A percentile compares a stretch with the other conserved stretches of the same genome.
These are phyloP conservation scores for Xylaria sp. DNA, from an alignment of 2,329 filamentous ascomycete species.

Conservation along the genomic window DNA sequence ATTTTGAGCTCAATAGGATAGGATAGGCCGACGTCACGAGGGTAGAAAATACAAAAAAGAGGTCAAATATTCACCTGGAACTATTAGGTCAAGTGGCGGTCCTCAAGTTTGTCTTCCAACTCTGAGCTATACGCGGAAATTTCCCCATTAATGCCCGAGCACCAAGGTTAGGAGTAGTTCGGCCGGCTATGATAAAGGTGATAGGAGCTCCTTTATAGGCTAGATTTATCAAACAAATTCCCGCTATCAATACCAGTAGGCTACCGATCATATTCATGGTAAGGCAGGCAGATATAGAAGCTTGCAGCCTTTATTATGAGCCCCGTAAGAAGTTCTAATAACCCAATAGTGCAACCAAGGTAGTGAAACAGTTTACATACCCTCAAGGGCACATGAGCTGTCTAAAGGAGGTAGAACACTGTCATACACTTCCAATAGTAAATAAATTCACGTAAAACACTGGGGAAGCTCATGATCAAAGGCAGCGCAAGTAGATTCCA, in stretches of 20 bases:
- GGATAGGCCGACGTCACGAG: conserved; percentile 66
- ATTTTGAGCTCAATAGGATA: conserved; percentile 58
- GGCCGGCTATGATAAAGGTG: conserved; percentile 43
- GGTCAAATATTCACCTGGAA: conserved; percentile 69
- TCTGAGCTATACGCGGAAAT: conserved; percentile 66
- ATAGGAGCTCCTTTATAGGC: conserved; percentile 55
- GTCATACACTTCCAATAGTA: too few relatives aligned
- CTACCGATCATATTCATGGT: conserved; percentile 60
- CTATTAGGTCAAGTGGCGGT: conserved; percentile 64
- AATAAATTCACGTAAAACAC: too few relatives aligned
- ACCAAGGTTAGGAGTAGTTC: conserved; percentile 49
- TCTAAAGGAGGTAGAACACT: too few relatives aligned
- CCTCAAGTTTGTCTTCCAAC: conserved; percentile 61
- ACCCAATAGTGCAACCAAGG: conserved; percentile 64
- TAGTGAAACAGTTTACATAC: too few relatives aligned
- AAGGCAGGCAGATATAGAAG: conserved; percentile 60
- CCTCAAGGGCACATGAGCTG: too few relatives aligned
- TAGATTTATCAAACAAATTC: conserved; percentile 50
- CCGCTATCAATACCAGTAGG: conserved; percentile 64
- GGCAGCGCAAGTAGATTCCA: too few relatives aligned
- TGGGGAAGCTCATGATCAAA: too few relatives aligned
- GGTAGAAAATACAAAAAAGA: conserved; percentile 66
- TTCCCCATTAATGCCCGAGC: conserved; percentile 66
- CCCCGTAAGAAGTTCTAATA: conserved; percentile 60
- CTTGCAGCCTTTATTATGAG: conserved; percentile 60